These are phyloP conservation scores for Scedosporium minutisporum DNA, from an alignment of 2,329 filamentous ascomycete species.

Conservation along the genomic window DNA sequence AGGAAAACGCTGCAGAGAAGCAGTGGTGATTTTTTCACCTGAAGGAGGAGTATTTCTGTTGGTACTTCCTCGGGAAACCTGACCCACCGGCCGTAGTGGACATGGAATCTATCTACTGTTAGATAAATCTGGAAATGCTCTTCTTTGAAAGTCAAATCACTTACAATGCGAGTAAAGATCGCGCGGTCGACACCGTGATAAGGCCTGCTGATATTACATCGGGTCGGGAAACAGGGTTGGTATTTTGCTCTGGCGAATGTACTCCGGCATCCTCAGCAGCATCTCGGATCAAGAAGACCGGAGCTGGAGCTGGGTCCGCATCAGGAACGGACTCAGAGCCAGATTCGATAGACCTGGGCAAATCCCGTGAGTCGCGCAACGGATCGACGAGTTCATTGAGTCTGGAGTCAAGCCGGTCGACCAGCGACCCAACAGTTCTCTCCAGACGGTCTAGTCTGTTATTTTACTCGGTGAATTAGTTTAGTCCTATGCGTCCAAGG, in stretches of 20 bases:
- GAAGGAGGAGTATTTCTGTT: conserved; percentile 7
- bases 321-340: too few species aligned
- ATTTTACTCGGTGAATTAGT: neutral
- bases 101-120: conserved; percentile 12
- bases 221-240: neutral
- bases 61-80: conserved; percentile 13
- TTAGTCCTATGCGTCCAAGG: too few species aligned
- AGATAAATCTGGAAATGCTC: neutral
- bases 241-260: conserved; percentile 10
- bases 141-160: too few species aligned
- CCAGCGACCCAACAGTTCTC: neutral
- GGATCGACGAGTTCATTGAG: neutral
- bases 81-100: conserved; percentile 19
- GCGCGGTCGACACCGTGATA: neutral
- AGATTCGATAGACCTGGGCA: too few species aligned
- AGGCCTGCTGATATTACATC: conserved; percentile 16
- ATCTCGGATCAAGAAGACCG: conserved; percentile 18
- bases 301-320: conserved; percentile 10
- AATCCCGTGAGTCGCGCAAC: too few species aligned
- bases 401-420: conserved; percentile 3
- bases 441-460: conserved; percentile 1
- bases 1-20: conserved; percentile 17
- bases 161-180: too few species aligned
- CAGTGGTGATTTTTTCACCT: conserved; percentile 11
- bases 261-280: conserved; percentile 16